Evolutionary conservation across 2,329 filamentous ascomycete species (phyloP).

Genomic region (Capronia americana): DNA sequence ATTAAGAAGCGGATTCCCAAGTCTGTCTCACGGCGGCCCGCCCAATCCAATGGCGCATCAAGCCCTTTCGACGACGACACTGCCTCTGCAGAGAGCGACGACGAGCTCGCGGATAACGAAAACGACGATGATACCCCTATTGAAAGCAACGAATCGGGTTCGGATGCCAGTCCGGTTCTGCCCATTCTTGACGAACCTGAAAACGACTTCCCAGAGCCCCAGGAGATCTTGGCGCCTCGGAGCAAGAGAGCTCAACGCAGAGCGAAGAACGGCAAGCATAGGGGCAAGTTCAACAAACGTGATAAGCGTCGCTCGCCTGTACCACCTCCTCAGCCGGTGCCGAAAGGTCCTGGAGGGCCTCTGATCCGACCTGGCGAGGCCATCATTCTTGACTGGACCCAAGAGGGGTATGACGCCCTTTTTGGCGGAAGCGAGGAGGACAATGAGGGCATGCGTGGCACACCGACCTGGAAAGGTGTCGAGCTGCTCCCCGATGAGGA

Average conservation of each 20-base stretch:
- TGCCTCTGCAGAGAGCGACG: conserved; percentile 43
- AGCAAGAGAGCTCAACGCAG: conserved; percentile 35
- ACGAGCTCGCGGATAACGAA: conserved; percentile 42
- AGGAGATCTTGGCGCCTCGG: conserved; percentile 32
- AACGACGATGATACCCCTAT: conserved; percentile 28
- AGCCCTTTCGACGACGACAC: conserved; percentile 37
- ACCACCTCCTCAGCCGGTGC: conserved; percentile 32
- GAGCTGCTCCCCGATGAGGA: conserved; percentile 65
- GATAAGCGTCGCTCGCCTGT: conserved; percentile 28
- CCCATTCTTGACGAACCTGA: conserved; percentile 44
- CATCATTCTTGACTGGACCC: conserved; percentile 84
- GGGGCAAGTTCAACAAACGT: conserved; percentile 43
- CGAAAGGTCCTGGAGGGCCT: conserved; percentile 47
- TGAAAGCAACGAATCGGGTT: conserved; percentile 35
- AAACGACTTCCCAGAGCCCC: conserved; percentile 35
- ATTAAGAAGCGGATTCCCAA: conserved; percentile 32
- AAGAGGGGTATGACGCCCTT: conserved; percentile 71
- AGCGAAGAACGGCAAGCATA: conserved; percentile 47
- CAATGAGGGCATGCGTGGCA: conserved; percentile 63
- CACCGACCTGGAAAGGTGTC: conserved; percentile 61
- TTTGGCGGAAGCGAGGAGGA: conserved; percentile 60
- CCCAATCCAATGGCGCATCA: conserved; percentile 40
- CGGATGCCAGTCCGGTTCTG: conserved; percentile 29
- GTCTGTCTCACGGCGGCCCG: conserved; percentile 38
- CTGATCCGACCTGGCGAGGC: conserved; percentile 82